Base-by-base conservation (phyloP, 371 early-diverging fungal genomes). In the Smittium culicis region DNA sequence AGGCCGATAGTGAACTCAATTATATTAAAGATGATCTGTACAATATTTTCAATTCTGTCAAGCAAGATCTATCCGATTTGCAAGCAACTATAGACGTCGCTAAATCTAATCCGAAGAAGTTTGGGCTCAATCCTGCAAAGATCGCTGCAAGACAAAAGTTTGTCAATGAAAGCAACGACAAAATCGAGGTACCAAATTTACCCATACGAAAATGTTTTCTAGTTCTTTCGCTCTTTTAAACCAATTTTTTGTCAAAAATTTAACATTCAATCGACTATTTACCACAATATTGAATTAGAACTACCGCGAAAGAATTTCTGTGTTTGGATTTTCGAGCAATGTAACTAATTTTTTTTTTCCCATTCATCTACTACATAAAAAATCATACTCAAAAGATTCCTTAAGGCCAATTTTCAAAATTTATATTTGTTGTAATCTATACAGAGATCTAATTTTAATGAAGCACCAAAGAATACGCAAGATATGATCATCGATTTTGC, bases 1-100 rank as follows among this genome's bases (percentile, higher is more conserved):
- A 77, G 35, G 70, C 73, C 34, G 77, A 72, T 32, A 77, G 76
- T 29, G 77, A 77, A 68, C 70, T 77, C 11, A 58, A 63, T 2
- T 75, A 76, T 56, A 56, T 77, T 58, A 73, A 75, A 59, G 77
- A 77, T 1, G 67, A 66, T 14, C 56, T 66, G 1, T 34, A 24
- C 16, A 33, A 66, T 29, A 66, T 66, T 16, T 66, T 55, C 28
- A 20, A 62, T 45, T 64, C 65, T 16, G 65, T 64, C 24, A 45
- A 35, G 25, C 65, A 64, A 28, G 67, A 66, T 55, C 56, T 66
- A 11, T 14, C 8, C 27, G 67, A 66, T 29, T 56, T 66, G 31
- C 61, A 66, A 66, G 1, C 8, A 27, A 61, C 67, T 11, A 35
- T 66, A 32, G 62, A 66, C 32, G 70, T 73, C 2, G 74, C 77